Evolutionary conservation across 2,329 filamentous ascomycete genomes (phyloP).

Genomic region (Thielaviopsis cerberus): DNA sequence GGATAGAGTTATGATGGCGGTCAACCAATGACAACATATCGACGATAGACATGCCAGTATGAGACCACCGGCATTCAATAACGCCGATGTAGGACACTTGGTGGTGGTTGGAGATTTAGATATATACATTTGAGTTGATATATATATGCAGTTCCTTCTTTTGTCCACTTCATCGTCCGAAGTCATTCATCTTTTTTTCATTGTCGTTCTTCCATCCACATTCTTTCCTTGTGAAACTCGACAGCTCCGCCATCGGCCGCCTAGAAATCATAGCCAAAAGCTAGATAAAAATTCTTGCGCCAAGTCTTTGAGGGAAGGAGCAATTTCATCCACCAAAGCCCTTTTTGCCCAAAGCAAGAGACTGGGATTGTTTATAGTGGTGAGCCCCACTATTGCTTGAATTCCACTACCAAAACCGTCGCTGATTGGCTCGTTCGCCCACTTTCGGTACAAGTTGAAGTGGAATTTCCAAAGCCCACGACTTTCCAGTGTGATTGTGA

Average conservation of each 20-base stretch:
- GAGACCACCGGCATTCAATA: too few species aligned
- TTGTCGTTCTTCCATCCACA: too few species aligned
- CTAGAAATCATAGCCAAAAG: neutral
- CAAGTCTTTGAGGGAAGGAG: neutral
- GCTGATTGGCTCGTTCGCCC: neutral
- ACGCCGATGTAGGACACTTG: too few species aligned
- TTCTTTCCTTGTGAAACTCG: too few species aligned
- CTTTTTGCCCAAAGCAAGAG: neutral
- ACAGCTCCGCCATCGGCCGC: slow-evolving; percentile 4
- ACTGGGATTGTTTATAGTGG: neutral
- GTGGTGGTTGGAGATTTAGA: too few species aligned
- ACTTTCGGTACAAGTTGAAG: neutral
- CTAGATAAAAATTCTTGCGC: neutral
- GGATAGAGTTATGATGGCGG: neutral
- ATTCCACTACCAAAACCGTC: neutral
- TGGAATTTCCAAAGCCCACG: neutral
- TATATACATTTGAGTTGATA: too few species aligned
- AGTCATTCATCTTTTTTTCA: too few species aligned
- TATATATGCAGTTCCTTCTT: too few species aligned
- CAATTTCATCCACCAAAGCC: neutral
- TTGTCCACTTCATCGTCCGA: too few species aligned
- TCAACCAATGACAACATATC: neutral
- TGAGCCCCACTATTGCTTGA: neutral
- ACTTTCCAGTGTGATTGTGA: neutral
- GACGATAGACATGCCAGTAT: too few species aligned